Evolutionary conservation across 164 flowering plant genomes (phyloP).

Genomic region (Santalum album): DNA sequence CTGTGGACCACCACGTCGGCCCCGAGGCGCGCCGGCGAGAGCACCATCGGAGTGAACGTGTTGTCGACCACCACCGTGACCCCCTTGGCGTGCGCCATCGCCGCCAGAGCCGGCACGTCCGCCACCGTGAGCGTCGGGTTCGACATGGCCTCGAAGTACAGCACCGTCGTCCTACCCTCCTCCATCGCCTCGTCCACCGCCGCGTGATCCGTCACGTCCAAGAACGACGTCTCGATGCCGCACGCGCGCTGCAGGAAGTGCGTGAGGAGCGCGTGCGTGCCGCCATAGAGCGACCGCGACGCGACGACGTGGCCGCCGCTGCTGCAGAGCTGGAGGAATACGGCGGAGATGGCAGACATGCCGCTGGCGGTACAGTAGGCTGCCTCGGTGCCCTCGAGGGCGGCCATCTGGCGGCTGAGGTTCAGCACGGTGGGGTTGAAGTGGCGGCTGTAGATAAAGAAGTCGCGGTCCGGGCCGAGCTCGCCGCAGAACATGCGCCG

Average conservation of each 20-base stretch:
- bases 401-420: slow-evolving; percentile 89
- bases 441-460: slow-evolving; percentile 93
- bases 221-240: slow-evolving; percentile 72
- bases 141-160: slow-evolving; percentile 72
- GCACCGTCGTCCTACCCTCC: slow-evolving; percentile 54
- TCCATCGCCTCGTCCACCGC: slow-evolving; percentile 41
- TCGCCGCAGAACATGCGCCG: slow-evolving; percentile 82
- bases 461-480: slow-evolving; percentile 85
- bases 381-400: slow-evolving; percentile 90
- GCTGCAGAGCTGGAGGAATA: slow-evolving; percentile 67
- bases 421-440: slow-evolving; percentile 87
- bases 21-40: slow-evolving; percentile 80
- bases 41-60: slow-evolving; percentile 83
- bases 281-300: slow-evolving; percentile 65
- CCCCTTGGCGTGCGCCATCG: slow-evolving; percentile 67
- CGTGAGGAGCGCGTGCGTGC: slow-evolving; percentile 78
- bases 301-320: slow-evolving; percentile 87
- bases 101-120: slow-evolving; percentile 52
- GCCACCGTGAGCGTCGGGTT: slow-evolving; percentile 82
- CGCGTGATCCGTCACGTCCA: slow-evolving; percentile 41
- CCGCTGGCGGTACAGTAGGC: slow-evolving; percentile 95
- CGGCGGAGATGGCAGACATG: slow-evolving; percentile 84
- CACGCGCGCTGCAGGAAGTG: slow-evolving; percentile 69
- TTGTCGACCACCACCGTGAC: slow-evolving; percentile 80
- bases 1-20: slow-evolving; percentile 94